Base-by-base conservation (phyloP, 202 grass and related monocot species). In the Digitaria exilis region DNA sequence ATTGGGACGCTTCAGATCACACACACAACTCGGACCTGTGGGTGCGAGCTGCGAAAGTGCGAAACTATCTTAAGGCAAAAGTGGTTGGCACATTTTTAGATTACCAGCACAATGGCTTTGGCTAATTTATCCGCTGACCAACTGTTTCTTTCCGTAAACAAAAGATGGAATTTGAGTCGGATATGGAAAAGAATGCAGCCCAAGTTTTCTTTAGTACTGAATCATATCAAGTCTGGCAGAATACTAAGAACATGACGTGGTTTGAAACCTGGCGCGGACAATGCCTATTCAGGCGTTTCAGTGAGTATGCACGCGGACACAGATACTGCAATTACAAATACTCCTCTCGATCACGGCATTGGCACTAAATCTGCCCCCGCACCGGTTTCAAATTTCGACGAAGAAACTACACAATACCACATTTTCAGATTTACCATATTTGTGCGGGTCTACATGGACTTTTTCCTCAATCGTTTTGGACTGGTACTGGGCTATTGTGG, bases 1-100 rank as follows among this genome's bases (percentile, higher is more conserved):
- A 1, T 18, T 12, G 41, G 46, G 58, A 65, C 30, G 61, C 70
- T 81, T 58, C 73, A 32, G 48, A 31, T 39, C 37, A 39, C 70
- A 32, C 63, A n/a, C n/a, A n/a, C n/a, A n/a, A 52, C 22, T 48
- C 71, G 34, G 73, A 45, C 32, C 78, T 51, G 69, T 68, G 37
- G 41, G 55, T 7, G 26, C 14, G n/a, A n/a, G n/a, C n/a, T n/a
- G n/a, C n/a, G n/a, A n/a, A n/a, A 9, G 48, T 42, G 65, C 17
- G 26, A 70, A 80, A 71, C 51, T 69, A 43, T 41, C 61, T 22
- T 31, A n/a, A 2, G 1, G 49, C 16, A 50, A 2, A 21, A 37
- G 69, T 3, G 3, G 45, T 84, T 56, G 34, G 32, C 60, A 76
- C 46, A n/a, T 29, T 41, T 5, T 24, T 10, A 42, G 34, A 58